These are phyloP conservation scores for Fusarium proliferatum DNA, from an alignment of 2,329 filamentous ascomycete genomes.

Conservation along the genomic window DNA sequence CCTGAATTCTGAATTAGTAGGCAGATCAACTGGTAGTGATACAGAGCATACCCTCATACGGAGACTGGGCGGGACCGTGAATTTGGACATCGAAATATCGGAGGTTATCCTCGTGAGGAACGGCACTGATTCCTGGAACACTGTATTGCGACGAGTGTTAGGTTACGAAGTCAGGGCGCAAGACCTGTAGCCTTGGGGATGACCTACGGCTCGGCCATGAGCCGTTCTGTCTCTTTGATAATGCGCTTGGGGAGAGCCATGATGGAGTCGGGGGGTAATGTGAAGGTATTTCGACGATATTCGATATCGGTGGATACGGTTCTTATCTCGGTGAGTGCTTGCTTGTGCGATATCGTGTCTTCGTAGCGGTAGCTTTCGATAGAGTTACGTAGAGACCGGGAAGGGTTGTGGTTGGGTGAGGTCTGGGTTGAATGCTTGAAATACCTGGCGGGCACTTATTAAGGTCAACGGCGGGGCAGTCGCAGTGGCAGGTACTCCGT, in stretches of 20 bases:
- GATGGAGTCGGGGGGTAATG: neutral
- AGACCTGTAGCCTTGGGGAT: conserved; percentile 7
- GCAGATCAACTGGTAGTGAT: neutral
- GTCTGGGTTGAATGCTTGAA: conserved; percentile 18
- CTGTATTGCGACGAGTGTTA: conserved; percentile 58
- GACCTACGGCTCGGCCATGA: conserved; percentile 93
- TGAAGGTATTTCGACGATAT: neutral
- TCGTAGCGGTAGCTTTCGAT: conserved; percentile 7
- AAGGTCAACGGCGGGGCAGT: conserved; percentile 28
- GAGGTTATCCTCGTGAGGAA: conserved; percentile 96
- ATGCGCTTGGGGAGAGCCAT: conserved; percentile 95
- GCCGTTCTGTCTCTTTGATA: conserved; percentile 96
- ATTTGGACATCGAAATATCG: conserved; percentile 99
- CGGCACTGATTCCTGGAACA: conserved; percentile 93
- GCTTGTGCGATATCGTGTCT: neutral
- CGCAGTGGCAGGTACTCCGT: neutral
- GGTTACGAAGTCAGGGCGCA: conserved; percentile 23
- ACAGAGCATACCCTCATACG: conserved; percentile 82
- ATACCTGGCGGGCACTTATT: conserved; percentile 26
- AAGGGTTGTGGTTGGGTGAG: conserved; percentile 21
- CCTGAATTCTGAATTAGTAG: conserved; percentile 52
- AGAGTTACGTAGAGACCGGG: neutral
- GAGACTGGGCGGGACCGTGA: conserved; percentile 89
- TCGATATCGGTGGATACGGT: neutral
- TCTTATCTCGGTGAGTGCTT: neutral